A percentile compares a stretch with the other conserved stretches of the same genome.
Conservation (phyloP, 164 flowering plant genomes). For the Umbellularia californica region DNA sequence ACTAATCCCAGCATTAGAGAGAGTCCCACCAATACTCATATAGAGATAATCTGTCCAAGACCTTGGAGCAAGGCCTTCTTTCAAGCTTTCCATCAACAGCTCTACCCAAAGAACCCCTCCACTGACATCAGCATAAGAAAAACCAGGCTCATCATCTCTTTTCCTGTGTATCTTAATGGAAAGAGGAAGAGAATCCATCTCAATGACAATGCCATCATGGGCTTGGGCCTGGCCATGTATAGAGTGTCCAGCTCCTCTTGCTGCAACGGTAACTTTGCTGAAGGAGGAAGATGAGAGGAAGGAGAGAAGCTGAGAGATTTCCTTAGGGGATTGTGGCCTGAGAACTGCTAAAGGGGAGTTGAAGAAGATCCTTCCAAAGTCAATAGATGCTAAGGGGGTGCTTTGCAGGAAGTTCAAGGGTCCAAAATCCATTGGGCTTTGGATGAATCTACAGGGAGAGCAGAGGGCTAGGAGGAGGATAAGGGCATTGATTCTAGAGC, state of each 20-base stretch:
- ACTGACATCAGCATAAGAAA: constrained; percentile 34
- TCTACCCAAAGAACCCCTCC: constrained; percentile 40
- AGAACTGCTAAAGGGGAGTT: constrained; percentile 30
- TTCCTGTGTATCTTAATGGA: constrained; percentile 17
- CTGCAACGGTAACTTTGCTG: constrained; percentile 29
- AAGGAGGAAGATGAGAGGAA: constrained; percentile 24
- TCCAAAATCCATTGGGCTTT: constrained; percentile 34
- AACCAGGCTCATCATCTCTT: constrained; percentile 7
- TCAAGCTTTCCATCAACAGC: constrained; percentile 22
- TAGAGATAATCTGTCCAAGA: constrained; percentile 48
- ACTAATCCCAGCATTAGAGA: constrained; percentile 43
- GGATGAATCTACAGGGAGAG: constrained; percentile 27
- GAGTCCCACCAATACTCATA: constrained; percentile 39
- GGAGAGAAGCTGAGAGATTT: constrained; percentile 26
- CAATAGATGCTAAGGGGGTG: constrained; percentile 22
- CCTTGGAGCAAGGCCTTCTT: constrained; percentile 32
- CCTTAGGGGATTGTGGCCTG: constrained; percentile 24
- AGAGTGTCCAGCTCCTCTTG: constrained; percentile 40
- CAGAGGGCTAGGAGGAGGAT: constrained; percentile 20
- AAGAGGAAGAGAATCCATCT: constrained; percentile 30
- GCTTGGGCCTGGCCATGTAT: constrained; percentile 41
- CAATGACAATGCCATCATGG: constrained; percentile 33
- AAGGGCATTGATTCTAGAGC: constrained; percentile 20
- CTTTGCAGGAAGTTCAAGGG: constrained; percentile 24
- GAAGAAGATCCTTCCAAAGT: constrained; percentile 30